These are phyloP conservation scores for Gymnopilus dilepis DNA, from an alignment of 768 basidiomycete species.

Conservation along the genomic window DNA sequence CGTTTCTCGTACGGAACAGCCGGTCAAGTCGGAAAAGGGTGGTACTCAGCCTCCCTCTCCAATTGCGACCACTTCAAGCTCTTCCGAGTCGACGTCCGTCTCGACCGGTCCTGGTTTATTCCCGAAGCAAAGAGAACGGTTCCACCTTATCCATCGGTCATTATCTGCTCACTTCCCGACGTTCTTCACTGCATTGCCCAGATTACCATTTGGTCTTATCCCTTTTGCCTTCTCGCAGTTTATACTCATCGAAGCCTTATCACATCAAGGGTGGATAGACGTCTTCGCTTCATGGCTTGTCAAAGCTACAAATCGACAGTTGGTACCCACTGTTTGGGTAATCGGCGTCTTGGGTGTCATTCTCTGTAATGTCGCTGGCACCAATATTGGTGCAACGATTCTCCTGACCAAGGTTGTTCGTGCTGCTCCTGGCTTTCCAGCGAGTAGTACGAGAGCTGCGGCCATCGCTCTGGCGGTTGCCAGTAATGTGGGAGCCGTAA, in stretches of 20 bases:
- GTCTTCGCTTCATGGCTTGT: conserved; percentile 77
- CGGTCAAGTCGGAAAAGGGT: conserved; percentile 4
- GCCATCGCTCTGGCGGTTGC: conserved; percentile 82
- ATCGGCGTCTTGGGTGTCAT: conserved; percentile 76
- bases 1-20: conserved; percentile 4
- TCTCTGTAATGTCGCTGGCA: conserved; percentile 83
- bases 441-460: conserved; percentile 52
- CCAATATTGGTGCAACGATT: conserved; percentile 92
- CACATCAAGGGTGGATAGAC: conserved; percentile 85
- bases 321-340: conserved; percentile 62
- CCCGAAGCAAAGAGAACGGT: conserved; percentile 20
- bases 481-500: conserved; percentile 90
- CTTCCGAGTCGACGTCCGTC: background rate
- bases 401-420: conserved; percentile 82
- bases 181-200: conserved; percentile 62
- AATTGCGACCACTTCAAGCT: background rate
- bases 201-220: conserved; percentile 80
- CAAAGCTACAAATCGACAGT: conserved; percentile 45
- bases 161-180: conserved; percentile 65
- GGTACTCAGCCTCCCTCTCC: conserved; percentile 1
- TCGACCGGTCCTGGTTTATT: conserved; percentile 21
- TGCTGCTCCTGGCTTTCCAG: conserved; percentile 40
- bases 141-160: conserved; percentile 20
- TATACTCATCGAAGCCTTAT: conserved; percentile 87
- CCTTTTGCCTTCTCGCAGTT: conserved; percentile 96